Evolutionary conservation across 257 asterid species (phyloP).

Genomic region (Solanum pinnatisectum): DNA sequence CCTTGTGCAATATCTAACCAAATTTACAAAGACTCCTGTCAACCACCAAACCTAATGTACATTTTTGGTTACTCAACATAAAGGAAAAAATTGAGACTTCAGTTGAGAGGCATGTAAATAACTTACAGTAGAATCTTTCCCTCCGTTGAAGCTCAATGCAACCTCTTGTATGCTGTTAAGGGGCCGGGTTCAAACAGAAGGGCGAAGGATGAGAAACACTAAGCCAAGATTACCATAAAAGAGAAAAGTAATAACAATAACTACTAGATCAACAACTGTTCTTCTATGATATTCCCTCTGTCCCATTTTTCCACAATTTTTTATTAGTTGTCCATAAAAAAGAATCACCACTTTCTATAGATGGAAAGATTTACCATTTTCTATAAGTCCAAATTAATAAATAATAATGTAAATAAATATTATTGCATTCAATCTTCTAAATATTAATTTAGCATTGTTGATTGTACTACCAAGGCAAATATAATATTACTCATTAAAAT

Average conservation of each 20-base stretch:
- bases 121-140: conserved; percentile 92
- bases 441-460: not conserved
- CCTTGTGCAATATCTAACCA: not conserved
- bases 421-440: not conserved
- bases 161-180: conserved; percentile 68
- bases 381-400: not conserved
- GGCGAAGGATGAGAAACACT: not conserved
- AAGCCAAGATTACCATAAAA: not conserved
- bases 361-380: not conserved
- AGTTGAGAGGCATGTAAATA: not conserved
- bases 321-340: not conserved
- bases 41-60: not conserved
- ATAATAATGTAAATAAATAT: not conserved
- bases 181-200: not conserved
- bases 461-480: not conserved
- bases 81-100: not conserved
- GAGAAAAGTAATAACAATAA: not conserved
- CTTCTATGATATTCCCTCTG: not conserved
- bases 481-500: not conserved
- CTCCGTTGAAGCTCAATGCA: conserved; percentile 95
- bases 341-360: not conserved
- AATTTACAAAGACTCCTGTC: not conserved
- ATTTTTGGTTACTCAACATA: not conserved
- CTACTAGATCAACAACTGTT: not conserved
- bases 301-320: not conserved